Percentiles rank a stretch among this genome's conserved stretches.
These are phyloP conservation scores for Manihot esculenta DNA, from an alignment of 441 rosid species.

Conservation along the genomic window DNA sequence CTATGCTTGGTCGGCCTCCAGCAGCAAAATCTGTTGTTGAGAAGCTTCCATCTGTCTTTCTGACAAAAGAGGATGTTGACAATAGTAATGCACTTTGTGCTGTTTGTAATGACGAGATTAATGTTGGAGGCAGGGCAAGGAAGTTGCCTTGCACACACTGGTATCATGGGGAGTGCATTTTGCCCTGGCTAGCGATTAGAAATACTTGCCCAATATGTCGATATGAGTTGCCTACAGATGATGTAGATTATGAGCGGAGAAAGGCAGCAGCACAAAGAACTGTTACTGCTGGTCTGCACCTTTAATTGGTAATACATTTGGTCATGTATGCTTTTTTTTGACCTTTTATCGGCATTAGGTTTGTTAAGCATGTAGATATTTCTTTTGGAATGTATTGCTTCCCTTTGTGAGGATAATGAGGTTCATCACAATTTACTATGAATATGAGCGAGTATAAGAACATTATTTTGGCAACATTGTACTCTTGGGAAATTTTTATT, in stretches of 20 bases:
- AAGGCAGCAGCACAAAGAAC: conserved; percentile 40
- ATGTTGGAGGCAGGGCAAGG: conserved; percentile 53
- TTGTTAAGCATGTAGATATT: conserved; percentile 37
- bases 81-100: conserved; percentile 58
- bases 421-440: conserved; percentile 17
- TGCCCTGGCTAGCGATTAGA: conserved; percentile 75
- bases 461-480: conserved; percentile 26
- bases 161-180: conserved; percentile 80
- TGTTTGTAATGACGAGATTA: conserved; percentile 82
- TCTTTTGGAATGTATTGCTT: conserved; percentile 21
- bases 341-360: conserved; percentile 27
- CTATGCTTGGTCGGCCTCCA: conserved; percentile 55
- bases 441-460: conserved; percentile 23
- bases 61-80: conserved; percentile 55
- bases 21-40: conserved; percentile 61
- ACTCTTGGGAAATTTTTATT: conserved; percentile 25
- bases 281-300: conserved; percentile 18
- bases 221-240: conserved; percentile 79
- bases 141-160: conserved; percentile 79
- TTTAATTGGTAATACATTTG: conserved; percentile 31
- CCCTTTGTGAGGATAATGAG: conserved; percentile 26
- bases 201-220: conserved; percentile 99
- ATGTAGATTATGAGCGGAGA: conserved; percentile 65
- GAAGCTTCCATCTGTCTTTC: conserved; percentile 52
- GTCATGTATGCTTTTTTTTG: conserved; percentile 22